phyloP scores from a whole-genome alignment of 148 eudicot species.

The Silene uniflora region DNA sequence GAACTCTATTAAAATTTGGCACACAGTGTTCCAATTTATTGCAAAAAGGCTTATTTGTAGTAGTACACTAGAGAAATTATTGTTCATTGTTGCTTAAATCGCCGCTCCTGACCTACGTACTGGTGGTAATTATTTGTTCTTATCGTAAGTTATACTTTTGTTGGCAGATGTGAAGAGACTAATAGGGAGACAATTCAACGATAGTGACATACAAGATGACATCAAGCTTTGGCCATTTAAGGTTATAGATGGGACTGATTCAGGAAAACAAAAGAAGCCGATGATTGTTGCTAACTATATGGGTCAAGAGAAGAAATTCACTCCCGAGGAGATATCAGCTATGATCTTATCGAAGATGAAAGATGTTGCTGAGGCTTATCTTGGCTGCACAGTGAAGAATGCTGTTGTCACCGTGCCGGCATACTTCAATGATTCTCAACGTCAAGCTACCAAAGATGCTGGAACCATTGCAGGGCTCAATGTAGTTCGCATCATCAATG shows the following conservation, averaged over 20 bases:
- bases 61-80: too few species aligned
- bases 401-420: constrained; percentile 9
- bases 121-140: neutral
- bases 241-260: neutral
- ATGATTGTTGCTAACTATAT: neutral
- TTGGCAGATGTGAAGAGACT: neutral
- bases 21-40: too few species aligned
- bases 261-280: neutral
- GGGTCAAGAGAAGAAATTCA: neutral
- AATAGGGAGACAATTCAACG: neutral
- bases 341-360: constrained; percentile 8
- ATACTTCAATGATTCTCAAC: constrained; percentile 4
- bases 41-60: too few species aligned
- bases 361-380: neutral
- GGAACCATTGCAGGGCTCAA: constrained; percentile 15
- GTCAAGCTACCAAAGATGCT: constrained; percentile 11
- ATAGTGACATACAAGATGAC: neutral
- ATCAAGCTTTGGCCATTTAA: constrained; percentile 6
- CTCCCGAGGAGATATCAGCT: constrained; percentile 4
- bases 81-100: too few species aligned
- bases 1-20: too few species aligned
- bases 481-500: constrained; percentile 8
- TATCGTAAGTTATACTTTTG: too few species aligned
- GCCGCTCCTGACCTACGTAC: too few species aligned
- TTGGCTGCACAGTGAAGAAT: neutral